Conservation (phyloP, 2,329 filamentous ascomycete species). For the Aspergillus ochraceoroseus region DNA sequence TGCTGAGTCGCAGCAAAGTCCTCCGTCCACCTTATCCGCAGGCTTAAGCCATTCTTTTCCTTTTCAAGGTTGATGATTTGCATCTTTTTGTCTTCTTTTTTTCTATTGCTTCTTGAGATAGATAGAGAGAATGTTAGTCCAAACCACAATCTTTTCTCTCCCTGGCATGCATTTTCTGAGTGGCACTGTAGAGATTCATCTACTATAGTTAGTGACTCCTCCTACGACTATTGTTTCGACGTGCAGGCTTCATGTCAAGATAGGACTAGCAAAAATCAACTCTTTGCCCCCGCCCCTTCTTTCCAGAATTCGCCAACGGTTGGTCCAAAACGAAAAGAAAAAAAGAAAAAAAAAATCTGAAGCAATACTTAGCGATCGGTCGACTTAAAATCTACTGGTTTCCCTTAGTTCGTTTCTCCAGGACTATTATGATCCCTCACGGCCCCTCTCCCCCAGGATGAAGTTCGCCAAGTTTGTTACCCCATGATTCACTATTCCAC, state of each 20-base stretch:
- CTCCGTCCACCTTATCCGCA: too few relatives aligned
- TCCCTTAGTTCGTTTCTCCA: constrained; percentile 8
- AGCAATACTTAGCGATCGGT: background rate
- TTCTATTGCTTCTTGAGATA: background rate
- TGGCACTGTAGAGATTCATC: too few relatives aligned
- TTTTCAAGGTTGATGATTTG: too few relatives aligned
- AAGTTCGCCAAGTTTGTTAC: constrained; percentile 57
- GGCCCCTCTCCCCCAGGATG: constrained; percentile 40
- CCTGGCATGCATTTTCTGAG: too few relatives aligned
- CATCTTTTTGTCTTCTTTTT: constrained; percentile 1
- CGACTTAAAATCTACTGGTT: constrained; percentile 13
- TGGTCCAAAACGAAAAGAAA: background rate
- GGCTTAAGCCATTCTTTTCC: too few relatives aligned
- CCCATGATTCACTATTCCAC: constrained; percentile 6
- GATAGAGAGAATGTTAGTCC: constrained; percentile 1
- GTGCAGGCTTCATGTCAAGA: too few relatives aligned
- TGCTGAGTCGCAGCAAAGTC: too few relatives aligned
- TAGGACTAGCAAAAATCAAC: constrained; percentile 11
- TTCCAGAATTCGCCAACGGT: background rate
- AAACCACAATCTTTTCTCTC: background rate
- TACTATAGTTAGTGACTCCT: too few relatives aligned
- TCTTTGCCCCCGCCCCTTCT: constrained; percentile 5
- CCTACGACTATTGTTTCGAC: too few relatives aligned
- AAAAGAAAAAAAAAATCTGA: background rate
- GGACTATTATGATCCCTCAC: constrained; percentile 19